A percentile compares a stretch with the other conserved stretches of the same genome.
These are phyloP conservation scores for Auricularia sp. DNA, from an alignment of 768 basidiomycete genomes.

Conservation along the genomic window DNA sequence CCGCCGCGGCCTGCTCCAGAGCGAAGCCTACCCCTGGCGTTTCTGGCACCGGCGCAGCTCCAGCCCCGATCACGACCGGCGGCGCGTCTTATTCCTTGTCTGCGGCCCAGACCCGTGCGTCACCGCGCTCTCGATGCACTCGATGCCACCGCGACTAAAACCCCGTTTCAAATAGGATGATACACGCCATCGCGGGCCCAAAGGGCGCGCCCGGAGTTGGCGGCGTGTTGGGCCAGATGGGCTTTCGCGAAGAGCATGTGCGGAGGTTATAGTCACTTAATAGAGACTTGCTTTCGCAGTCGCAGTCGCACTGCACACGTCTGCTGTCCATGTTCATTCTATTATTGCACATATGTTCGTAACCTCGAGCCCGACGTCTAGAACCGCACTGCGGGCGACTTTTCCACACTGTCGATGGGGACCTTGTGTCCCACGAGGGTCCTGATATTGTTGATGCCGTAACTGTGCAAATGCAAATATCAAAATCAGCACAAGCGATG, in stretches of 20 bases:
- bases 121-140: background rate
- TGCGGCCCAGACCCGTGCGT: conserved; percentile 80
- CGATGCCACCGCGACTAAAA: background rate
- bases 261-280: background rate
- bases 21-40: background rate
- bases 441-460: conserved; percentile 95
- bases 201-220: background rate
- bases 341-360: background rate
- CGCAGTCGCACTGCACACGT: background rate
- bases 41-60: background rate
- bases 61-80: conserved; percentile 6
- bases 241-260: background rate
- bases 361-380: conserved; percentile 24
- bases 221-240: background rate
- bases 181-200: background rate
- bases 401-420: conserved; percentile 79
- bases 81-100: conserved; percentile 54
- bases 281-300: too few species aligned
- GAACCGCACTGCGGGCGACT: conserved; percentile 84
- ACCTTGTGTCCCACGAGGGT: conserved; percentile 97
- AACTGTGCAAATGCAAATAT: conserved; percentile 35
- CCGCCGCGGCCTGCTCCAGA: background rate
- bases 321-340: background rate
- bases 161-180: background rate
- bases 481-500: too few species aligned